These are phyloP conservation scores for Mycena capillaripes DNA, from an alignment of 768 basidiomycete genomes.

Conservation along the genomic window DNA sequence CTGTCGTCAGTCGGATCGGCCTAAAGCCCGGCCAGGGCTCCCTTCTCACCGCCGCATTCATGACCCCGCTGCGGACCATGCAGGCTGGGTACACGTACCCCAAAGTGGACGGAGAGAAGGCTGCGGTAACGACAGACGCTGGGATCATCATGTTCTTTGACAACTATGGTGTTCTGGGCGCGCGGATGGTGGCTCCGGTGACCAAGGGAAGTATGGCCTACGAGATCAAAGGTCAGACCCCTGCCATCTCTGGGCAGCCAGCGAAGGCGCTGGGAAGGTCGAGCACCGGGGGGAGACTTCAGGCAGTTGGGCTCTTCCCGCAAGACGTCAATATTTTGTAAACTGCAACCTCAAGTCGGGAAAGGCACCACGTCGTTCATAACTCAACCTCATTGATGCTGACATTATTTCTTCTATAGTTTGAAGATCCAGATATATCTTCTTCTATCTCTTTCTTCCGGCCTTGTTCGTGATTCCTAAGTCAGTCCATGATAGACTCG, in stretches of 20 bases:
- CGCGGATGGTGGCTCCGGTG: constrained; percentile 1
- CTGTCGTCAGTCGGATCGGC: not conserved
- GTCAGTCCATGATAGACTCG: too few relatives aligned
- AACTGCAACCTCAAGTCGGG: too few relatives aligned
- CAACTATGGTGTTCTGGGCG: constrained; percentile 7
- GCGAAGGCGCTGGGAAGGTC: not conserved
- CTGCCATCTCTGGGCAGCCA: not conserved
- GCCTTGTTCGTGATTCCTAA: too few relatives aligned
- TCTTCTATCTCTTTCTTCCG: too few relatives aligned
- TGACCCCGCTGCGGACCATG: not conserved
- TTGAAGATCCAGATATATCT: too few relatives aligned
- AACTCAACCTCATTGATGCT: too few relatives aligned
- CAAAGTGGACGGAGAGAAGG: too few relatives aligned
- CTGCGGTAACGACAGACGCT: not conserved
- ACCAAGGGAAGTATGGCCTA: not conserved
- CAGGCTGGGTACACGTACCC: not conserved
- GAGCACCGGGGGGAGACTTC: not conserved
- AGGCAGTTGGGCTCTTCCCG: not conserved
- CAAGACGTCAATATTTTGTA: not conserved
- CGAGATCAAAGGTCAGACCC: constrained; percentile 8
- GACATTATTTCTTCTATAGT: too few relatives aligned
- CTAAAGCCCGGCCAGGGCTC: not conserved
- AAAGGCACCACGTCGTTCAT: too few relatives aligned
- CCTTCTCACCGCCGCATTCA: not conserved
- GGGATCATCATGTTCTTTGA: constrained; percentile 18